Evolutionary conservation across 148 eudicot species (phyloP).

Genomic region (Silene uniflora): DNA sequence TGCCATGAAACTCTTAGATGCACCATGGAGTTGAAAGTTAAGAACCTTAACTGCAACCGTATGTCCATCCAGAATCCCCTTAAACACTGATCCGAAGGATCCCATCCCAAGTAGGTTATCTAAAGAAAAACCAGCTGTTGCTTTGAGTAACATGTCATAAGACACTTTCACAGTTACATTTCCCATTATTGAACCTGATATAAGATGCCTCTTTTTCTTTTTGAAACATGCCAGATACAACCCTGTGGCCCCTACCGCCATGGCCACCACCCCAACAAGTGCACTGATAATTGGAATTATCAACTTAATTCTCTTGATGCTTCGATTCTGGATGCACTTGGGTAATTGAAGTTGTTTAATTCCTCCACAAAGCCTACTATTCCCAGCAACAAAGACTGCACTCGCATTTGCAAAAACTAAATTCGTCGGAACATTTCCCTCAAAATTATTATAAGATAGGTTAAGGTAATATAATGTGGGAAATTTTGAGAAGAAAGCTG

Average conservation of each 20-base stretch:
- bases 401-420: neutral
- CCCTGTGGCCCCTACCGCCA: neutral
- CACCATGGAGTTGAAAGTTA: constrained; percentile 25
- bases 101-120: constrained; percentile 23
- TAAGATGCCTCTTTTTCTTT: neutral
- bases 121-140: too few relatives aligned
- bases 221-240: neutral
- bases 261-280: neutral
- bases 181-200: neutral
- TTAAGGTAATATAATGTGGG: constrained; percentile 7
- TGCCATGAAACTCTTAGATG: constrained; percentile 28
- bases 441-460: neutral
- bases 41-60: constrained; percentile 31
- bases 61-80: constrained; percentile 12
- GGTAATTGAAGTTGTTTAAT: constrained; percentile 29
- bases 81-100: constrained; percentile 8
- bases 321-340: constrained; percentile 12
- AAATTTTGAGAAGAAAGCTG: constrained; percentile 24
- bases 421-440: neutral
- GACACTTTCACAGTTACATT: constrained; percentile 21
- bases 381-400: neutral
- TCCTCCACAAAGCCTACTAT: constrained; percentile 30
- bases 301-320: neutral
- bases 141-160: too few relatives aligned
- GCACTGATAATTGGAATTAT: neutral